Base-by-base conservation (phyloP, 208 protist species). In the Herpetomonas samuelpessoai region DNA sequence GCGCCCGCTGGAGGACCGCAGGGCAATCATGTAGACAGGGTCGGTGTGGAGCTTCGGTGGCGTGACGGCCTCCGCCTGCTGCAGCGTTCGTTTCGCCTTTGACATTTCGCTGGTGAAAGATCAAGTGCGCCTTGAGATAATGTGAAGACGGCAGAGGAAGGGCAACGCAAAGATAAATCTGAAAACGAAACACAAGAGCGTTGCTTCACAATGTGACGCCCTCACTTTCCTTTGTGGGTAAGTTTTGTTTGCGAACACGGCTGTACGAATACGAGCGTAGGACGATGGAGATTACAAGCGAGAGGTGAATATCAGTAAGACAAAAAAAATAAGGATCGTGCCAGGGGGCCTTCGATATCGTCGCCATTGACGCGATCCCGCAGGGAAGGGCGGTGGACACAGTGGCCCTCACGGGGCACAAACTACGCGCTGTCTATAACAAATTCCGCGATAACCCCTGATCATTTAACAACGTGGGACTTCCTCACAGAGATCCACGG, bases 11-110 rank as follows among this genome's bases (percentile, higher is more conserved):
- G 65, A 19, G 55, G 76, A 78, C 19, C 67, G 62, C 14, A 88
- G 14, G 25, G 73, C 73, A 18, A 88, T 31, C 73, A 84, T 79
- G 51, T 83, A 59, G 2, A 74, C 65, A 18, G 72, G 68, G 1
- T 79, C 70, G 30, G 78, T 54, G 50, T 44, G 28, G 41, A 79
- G 14, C 56, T 68, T 3, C 38, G 57, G 51, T 61, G 62, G 28
- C 35, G 53, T 30, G 56, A 25, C 6, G 1, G 47, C 1, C 21
- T 29, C 57, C 46, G 67, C 57, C 49, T 55, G 49, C 28, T 28
- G 49, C 24, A 18, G 28, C 12, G 4, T 4, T 7, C 49, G 49
- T 30, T 55, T 55, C 9, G 49, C 24, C 25, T 48, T 48, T 22
- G 44, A 55, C 28, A 38, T 55, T 4, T 55, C 6, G 19, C 14